These are phyloP conservation scores for Kregervanrija delftensis DNA, from an alignment of 805 yeast species.

Conservation along the genomic window DNA sequence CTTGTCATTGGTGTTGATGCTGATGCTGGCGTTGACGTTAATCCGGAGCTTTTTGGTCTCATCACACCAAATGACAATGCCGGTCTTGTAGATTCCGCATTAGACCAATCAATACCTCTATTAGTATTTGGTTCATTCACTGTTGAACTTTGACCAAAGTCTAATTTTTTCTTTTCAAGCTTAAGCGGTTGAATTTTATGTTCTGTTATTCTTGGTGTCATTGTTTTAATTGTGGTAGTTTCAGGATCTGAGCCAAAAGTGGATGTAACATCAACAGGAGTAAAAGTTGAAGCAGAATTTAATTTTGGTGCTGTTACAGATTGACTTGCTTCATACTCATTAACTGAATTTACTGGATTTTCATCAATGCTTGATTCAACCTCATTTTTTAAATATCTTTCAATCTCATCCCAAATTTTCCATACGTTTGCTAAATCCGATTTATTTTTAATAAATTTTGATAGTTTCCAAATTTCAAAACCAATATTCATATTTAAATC, in stretches of 20 bases:
- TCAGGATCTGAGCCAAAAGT: too few relatives aligned
- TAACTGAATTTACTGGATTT: background rate
- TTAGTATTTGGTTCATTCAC: too few relatives aligned
- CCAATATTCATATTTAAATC: slow-evolving; percentile 27
- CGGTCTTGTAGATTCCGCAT: background rate
- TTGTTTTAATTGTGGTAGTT: too few relatives aligned
- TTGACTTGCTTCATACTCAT: background rate
- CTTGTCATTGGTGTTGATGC: background rate
- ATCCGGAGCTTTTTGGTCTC: background rate
- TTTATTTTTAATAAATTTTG: slow-evolving; percentile 16
- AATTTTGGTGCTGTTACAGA: too few relatives aligned
- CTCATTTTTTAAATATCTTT: slow-evolving; percentile 8
- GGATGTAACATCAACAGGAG: slow-evolving; percentile 1
- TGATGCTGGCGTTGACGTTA: background rate
- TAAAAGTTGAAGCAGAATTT: background rate
- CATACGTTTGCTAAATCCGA: slow-evolving; percentile 19
- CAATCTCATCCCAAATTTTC: slow-evolving; percentile 8
- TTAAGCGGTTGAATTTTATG: too few relatives aligned
- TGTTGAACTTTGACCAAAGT: too few relatives aligned
- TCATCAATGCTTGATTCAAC: slow-evolving; percentile 2
- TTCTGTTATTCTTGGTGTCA: too few relatives aligned
- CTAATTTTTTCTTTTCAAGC: too few relatives aligned
- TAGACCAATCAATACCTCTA: too few relatives aligned
- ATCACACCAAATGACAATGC: background rate
- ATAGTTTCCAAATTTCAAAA: slow-evolving; percentile 30